phyloP scores from a whole-genome alignment of 1,284 basidiomycete species.

The Moesziomyces aphidis region DNA sequence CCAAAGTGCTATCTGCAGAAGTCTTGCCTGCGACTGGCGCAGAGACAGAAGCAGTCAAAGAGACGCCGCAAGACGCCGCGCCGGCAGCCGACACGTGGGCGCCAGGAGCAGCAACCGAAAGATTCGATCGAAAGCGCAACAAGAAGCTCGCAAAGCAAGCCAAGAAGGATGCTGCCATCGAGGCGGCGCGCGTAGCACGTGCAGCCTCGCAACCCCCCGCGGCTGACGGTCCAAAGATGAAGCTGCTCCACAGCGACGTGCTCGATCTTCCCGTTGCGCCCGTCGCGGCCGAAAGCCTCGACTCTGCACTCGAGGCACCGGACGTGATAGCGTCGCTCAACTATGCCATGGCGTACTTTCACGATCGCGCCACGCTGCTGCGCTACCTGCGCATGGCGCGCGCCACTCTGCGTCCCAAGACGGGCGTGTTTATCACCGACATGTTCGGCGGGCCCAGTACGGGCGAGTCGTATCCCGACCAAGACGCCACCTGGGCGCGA shows the following conservation, averaged over 20 bases:
- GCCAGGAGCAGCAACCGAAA: slow-evolving; percentile 43
- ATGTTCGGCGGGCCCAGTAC: slow-evolving; percentile 57
- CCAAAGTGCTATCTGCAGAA: background rate
- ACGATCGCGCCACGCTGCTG: slow-evolving; percentile 49
- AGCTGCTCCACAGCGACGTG: slow-evolving; percentile 57
- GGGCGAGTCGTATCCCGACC: slow-evolving; percentile 43
- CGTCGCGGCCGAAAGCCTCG: background rate
- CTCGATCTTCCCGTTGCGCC: slow-evolving; percentile 48
- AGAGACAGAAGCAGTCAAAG: background rate
- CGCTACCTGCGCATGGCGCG: slow-evolving; percentile 40
- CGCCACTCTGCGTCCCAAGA: slow-evolving; percentile 42
- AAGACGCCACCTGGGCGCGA: slow-evolving; percentile 15
- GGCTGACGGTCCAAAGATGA: slow-evolving; percentile 19
- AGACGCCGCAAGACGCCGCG: background rate
- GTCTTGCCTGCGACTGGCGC: no score
- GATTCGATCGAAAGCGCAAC: slow-evolving; percentile 51
- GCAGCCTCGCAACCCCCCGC: background rate
- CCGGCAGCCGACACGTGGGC: slow-evolving; percentile 31
- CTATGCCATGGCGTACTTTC: slow-evolving; percentile 62
- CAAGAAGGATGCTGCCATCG: slow-evolving; percentile 5
- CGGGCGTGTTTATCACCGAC: slow-evolving; percentile 58
- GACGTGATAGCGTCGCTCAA: slow-evolving; percentile 59
- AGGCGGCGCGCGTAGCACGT: background rate
- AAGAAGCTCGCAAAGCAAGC: slow-evolving; percentile 25
- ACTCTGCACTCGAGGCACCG: slow-evolving; percentile 23